phyloP scores from a whole-genome alignment of 148 eudicot genomes.

The Chenopodium suecicum region DNA sequence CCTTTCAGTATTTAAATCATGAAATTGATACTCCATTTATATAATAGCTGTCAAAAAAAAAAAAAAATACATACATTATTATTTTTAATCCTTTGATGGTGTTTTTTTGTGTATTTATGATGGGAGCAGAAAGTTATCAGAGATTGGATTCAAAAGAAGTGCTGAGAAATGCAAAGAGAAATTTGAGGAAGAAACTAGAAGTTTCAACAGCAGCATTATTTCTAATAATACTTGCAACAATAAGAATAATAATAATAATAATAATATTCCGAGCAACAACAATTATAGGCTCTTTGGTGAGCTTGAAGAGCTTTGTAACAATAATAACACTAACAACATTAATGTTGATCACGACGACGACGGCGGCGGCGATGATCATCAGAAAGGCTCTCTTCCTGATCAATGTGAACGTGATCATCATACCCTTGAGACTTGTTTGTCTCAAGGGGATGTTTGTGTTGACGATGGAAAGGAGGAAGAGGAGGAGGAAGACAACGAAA shows the following conservation, averaged over 20 bases:
- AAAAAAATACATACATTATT: too few species aligned
- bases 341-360: slow-evolving; percentile 17
- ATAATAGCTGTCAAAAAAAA: background rate
- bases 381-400: background rate
- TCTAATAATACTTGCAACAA: slow-evolving; percentile 17
- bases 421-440: background rate
- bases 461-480: background rate
- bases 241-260: background rate
- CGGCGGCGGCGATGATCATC: background rate
- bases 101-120: slow-evolving; percentile 31
- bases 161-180: slow-evolving; percentile 77
- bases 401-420: slow-evolving; percentile 2
- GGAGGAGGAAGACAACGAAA: slow-evolving; percentile 14
- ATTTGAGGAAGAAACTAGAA: slow-evolving; percentile 74
- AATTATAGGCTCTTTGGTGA: slow-evolving; percentile 65
- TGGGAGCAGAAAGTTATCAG: slow-evolving; percentile 73
- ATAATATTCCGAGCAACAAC: slow-evolving; percentile 3
- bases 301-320: slow-evolving; percentile 60
- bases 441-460: slow-evolving; percentile 7
- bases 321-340: slow-evolving; percentile 2
- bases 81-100: slow-evolving; percentile 1
- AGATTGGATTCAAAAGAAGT: slow-evolving; percentile 72
- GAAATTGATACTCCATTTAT: background rate
- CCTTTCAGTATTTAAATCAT: slow-evolving; percentile 15
- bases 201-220: slow-evolving; percentile 38